Evolutionary conservation across 768 basidiomycete species (phyloP), one percentile per base, ranked within the genome.

Genomic region (Hemileccinum rubropunctum): DNA sequence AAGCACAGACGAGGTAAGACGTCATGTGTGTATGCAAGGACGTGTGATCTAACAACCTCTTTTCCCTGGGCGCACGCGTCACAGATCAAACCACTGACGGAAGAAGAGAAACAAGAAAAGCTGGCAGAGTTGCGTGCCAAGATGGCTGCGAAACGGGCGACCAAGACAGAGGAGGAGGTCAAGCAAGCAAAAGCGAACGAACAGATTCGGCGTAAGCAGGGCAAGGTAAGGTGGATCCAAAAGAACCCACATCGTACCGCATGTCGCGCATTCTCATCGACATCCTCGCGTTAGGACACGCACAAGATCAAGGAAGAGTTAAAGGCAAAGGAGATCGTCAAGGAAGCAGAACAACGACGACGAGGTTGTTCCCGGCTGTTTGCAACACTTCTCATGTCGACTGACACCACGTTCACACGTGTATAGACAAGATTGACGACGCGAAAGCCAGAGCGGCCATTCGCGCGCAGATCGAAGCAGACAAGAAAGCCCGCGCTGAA

Each of bases 391-490:
- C 13, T 2, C 3, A 23, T 6, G 23, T 23, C 23, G 23, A 23
- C 23, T 23, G 23, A 23, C 23, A 23, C 23, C 23, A 6, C 13
- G 14, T 20, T 23, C 33, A 47, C 52, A 20, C 15, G 1, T 18
- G 13, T 15, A 14, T 61, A 95, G 95, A 98, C 61, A 98, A 98
- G 72, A 62, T 91, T 35, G 90, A 88, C 45, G 95, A 98, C 42
- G 84, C 84, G 11, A 85, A 84, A 60, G 95, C 93, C 2, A 83
- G 75, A 54, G 91, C 90, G 3, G 88, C 89, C 1, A 76, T 98
- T 62, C 93, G 92, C 64, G 91, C 88, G 1, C 94, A 97, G 66
- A 97, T 98, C 57, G 94, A 95, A 68, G 90, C 86, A 0, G 95
- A 97, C 74, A 98, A 94, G 72, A 81, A 81, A 45, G 86, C 82